Base-by-base conservation (phyloP, 371 early-diverging fungal genomes). In the Mortierella sp. region DNA sequence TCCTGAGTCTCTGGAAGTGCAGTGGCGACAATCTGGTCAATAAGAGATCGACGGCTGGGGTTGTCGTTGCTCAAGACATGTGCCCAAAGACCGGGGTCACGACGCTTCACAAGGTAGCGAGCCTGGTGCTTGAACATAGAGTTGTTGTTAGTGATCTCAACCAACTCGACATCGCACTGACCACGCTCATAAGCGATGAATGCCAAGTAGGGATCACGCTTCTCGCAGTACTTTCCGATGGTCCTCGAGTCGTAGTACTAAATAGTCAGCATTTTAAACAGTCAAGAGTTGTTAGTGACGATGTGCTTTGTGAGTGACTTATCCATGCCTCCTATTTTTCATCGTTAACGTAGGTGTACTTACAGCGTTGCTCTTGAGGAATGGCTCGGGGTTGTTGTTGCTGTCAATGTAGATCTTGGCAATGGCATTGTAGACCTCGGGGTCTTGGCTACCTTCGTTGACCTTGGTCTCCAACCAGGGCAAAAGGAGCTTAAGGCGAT, bases 41-140 rank as follows among this genome's bases (percentile, higher is more conserved):
- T 91, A 66, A 99, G 84, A 72, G 92, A 88, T 57, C 97, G 90
- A 21, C 96, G 91, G 84, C 92, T 90, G 48, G 91, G 88, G 71
- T 96, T 97, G 66, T 88, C 87, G 47, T 90, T 86, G 60, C 86
- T 87, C 62, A 99, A 83, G 1, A 94, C 98, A 82, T 85, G 86
- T 53, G 85, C 85, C 98, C 98, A 99, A 52, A 99, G 84, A 21
- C 87, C 87, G 19, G 85, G 82, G 77, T 97, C 96, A 56, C 96
- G 93, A 26, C 98, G 90, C 68, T 91, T 91, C 57, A 98, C 95
- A 44, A 99, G 86, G 70, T 99, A 98, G 57, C 97, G 94, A 1
- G 98, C 94, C 87, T 97, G 98, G 74, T 98, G 98, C 88, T 99
- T 99, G 86, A 97, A 98, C 99, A 99, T 99, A 56, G 93, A 88